Evolutionary conservation across 257 asterid species (phyloP).

Genomic region (Solanum sitiens): DNA sequence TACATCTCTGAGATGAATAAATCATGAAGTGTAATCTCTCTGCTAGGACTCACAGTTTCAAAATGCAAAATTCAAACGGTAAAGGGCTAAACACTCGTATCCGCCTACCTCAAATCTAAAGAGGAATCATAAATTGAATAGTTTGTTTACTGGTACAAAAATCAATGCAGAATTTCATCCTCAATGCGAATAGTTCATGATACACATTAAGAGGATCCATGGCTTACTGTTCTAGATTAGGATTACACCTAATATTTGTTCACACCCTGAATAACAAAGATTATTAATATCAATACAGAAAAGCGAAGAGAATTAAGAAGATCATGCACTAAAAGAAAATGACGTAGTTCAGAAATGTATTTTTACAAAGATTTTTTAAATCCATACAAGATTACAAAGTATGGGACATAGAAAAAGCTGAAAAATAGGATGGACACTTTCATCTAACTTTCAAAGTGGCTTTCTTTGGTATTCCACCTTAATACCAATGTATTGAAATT

Average conservation of each 20-base stretch:
- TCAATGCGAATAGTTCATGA: neutral
- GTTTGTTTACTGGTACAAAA: no score
- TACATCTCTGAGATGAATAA: neutral
- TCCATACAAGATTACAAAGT: neutral
- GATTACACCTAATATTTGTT: slow-evolving; percentile 85
- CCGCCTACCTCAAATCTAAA: neutral
- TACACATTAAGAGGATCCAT: neutral
- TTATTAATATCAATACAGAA: neutral
- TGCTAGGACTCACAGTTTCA: neutral
- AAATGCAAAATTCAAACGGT: neutral
- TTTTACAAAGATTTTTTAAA: neutral
- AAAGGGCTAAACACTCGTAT: neutral
- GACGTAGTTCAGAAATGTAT: neutral
- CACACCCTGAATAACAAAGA: slow-evolving; percentile 54
- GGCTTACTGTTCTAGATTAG: slow-evolving; percentile 84
- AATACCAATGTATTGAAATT: neutral
- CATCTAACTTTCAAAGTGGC: neutral
- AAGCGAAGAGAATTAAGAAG: neutral
- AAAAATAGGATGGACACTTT: neutral
- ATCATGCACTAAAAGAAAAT: neutral
- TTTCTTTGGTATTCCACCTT: neutral
- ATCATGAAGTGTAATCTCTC: neutral
- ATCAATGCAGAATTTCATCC: neutral
- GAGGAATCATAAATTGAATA: neutral
- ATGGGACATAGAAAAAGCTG: neutral